Evolutionary conservation across 768 basidiomycete species (phyloP).

Genomic region (Arthromyces matolae): DNA sequence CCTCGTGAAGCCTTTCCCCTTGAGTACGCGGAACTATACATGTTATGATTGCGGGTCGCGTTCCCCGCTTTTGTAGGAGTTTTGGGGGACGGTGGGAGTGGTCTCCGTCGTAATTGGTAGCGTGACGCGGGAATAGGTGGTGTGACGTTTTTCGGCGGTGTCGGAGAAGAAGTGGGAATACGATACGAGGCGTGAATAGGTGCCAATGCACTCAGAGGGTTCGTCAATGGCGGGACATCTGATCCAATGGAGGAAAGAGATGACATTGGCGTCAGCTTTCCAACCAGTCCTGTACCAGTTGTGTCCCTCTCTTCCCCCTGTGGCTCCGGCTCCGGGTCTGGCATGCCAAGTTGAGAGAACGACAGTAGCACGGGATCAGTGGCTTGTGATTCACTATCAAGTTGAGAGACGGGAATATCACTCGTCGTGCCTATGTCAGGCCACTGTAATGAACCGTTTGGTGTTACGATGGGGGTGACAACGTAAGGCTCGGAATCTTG

Average conservation of each 20-base stretch:
- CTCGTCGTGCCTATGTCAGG: conserved; percentile 24
- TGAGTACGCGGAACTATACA: conserved; percentile 9
- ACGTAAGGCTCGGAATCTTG: conserved; percentile 45
- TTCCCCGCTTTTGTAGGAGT: conserved; percentile 17
- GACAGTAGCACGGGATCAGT: conserved; percentile 27
- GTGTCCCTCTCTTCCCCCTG: conserved; percentile 1
- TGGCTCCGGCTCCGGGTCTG: conserved; percentile 9
- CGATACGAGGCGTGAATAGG: conserved; percentile 1
- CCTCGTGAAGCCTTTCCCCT: conserved; percentile 17
- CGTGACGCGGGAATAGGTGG: conserved; percentile 19
- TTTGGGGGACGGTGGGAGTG: conserved; percentile 17
- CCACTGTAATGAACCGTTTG: conserved; percentile 52
- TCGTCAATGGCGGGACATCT: conserved; percentile 11
- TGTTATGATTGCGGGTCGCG: conserved; percentile 11
- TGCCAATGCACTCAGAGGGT: background rate
- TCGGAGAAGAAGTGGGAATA: conserved; percentile 15
- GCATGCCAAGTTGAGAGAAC: conserved; percentile 35
- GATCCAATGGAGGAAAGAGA: conserved; percentile 18
- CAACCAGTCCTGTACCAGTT: conserved; percentile 13
- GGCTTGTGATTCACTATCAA: conserved; percentile 30
- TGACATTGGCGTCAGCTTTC: conserved; percentile 14
- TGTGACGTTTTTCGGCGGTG: conserved; percentile 8
- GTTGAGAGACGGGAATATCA: conserved; percentile 33
- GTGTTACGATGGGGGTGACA: conserved; percentile 51
- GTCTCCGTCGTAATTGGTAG: conserved; percentile 33